Evolutionary conservation across 2,329 filamentous ascomycete species (phyloP).

Genomic region (Mycosphaerella sp.): DNA sequence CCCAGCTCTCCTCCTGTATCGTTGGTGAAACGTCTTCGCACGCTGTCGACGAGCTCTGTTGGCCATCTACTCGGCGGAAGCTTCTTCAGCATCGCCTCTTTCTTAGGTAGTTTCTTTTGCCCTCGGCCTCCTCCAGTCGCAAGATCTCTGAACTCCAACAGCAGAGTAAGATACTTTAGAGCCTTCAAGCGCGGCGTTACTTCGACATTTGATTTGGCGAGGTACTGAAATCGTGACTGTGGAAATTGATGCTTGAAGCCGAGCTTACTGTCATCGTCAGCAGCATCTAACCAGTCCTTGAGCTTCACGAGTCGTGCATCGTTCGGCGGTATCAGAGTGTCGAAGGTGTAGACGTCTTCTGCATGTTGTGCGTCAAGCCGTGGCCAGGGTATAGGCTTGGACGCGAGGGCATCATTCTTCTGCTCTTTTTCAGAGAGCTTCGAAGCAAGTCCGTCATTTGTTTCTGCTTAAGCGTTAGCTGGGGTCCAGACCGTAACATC

Average conservation of each 20-base stretch:
- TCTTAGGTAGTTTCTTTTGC: constrained; percentile 50
- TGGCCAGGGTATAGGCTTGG: constrained; percentile 66
- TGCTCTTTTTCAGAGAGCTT: constrained; percentile 56
- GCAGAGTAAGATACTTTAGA: constrained; percentile 44
- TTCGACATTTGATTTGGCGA: constrained; percentile 49
- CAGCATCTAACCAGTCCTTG: constrained; percentile 66
- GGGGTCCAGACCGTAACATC: constrained; percentile 48
- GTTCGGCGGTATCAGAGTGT: constrained; percentile 60
- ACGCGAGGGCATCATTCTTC: constrained; percentile 57
- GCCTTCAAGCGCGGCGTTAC: constrained; percentile 40
- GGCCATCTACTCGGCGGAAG: constrained; percentile 47
- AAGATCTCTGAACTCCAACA: constrained; percentile 45
- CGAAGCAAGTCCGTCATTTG: constrained; percentile 58
- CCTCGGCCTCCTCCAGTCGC: constrained; percentile 31
- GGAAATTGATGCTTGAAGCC: constrained; percentile 58
- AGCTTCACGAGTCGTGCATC: constrained; percentile 63
- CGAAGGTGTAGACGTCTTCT: constrained; percentile 65
- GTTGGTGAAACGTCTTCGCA: constrained; percentile 61
- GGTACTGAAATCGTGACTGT: constrained; percentile 54
- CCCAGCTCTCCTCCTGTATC: constrained; percentile 55
- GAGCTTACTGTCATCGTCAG: constrained; percentile 45
- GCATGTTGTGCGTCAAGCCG: constrained; percentile 62
- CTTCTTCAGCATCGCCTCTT: constrained; percentile 55
- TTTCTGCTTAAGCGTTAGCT: constrained; percentile 30
- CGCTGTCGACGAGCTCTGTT: constrained; percentile 58